Conservation (phyloP, 192 early-diverging fungal species). For the Linnemannia exigua region DNA sequence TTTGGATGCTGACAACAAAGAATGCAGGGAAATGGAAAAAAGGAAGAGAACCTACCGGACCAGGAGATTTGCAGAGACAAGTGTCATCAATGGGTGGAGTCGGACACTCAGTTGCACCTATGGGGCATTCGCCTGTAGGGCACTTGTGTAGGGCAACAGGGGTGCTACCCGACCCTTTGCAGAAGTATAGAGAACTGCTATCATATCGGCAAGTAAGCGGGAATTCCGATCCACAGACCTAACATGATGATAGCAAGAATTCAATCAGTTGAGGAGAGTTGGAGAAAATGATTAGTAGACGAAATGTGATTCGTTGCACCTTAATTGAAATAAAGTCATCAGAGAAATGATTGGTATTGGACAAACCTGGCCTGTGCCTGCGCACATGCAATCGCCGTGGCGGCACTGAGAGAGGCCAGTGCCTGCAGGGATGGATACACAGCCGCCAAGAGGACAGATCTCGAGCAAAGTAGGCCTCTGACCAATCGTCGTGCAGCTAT, state of each 20-base stretch:
- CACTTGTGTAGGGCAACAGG: background rate
- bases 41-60: background rate
- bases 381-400: conserved; percentile 2
- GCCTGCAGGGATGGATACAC: background rate
- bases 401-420: conserved; percentile 1
- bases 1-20: no score
- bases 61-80: conserved; percentile 5
- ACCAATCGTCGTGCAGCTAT: conserved; percentile 10
- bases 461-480: conserved; percentile 11
- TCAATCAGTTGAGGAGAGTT: no score
- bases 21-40: background rate
- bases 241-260: background rate
- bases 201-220: background rate
- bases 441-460: conserved; percentile 19
- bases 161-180: background rate
- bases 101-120: background rate
- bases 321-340: background rate
- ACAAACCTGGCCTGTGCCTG: conserved; percentile 11
- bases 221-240: conserved; percentile 24
- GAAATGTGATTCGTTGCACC: no score
- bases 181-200: conserved; percentile 8
- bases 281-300: background rate
- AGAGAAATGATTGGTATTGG: background rate
- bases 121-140: background rate
- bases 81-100: background rate